Conservation (phyloP, 2,329 filamentous ascomycete genomes). For the Orbilia brochopaga region DNA sequence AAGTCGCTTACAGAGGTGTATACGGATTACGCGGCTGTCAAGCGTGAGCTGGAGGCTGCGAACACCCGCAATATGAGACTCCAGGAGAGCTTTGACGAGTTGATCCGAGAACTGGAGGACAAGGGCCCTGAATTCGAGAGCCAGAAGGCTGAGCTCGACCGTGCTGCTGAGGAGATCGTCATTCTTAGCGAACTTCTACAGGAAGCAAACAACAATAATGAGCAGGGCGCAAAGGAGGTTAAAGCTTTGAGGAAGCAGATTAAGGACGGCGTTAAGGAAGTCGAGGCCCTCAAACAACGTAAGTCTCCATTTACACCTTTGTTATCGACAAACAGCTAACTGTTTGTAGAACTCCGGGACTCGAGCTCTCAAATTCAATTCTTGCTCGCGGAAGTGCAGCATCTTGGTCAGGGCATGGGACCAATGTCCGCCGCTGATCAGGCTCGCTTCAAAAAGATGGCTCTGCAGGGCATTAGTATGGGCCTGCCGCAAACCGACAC, state of each 20-base stretch:
- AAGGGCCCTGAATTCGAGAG: conserved; percentile 89
- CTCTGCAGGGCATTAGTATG: conserved; percentile 74
- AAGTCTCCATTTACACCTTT: conserved; percentile 12
- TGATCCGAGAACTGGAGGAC: conserved; percentile 81
- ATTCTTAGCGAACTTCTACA: conserved; percentile 86
- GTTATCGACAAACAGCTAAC: conserved; percentile 11
- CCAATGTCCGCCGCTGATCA: conserved; percentile 74
- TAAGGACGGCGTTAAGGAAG: conserved; percentile 68
- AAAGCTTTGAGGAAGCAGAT: conserved; percentile 79
- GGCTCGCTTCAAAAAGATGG: conserved; percentile 76
- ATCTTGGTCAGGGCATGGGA: conserved; percentile 77
- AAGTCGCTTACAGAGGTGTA: conserved; percentile 67
- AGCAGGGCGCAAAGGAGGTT: conserved; percentile 67
- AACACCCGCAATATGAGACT: conserved; percentile 76
- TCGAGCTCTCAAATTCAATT: conserved; percentile 89
- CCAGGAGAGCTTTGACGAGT: conserved; percentile 78
- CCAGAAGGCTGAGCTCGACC: conserved; percentile 77
- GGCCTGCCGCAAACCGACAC: conserved; percentile 78
- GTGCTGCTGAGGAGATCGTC: conserved; percentile 78
- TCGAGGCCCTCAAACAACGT: conserved; percentile 77
- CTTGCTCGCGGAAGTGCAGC: conserved; percentile 83
- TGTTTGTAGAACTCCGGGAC: conserved; percentile 72
- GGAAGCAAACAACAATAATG: conserved; percentile 55
- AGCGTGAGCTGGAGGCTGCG: conserved; percentile 75
- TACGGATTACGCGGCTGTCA: conserved; percentile 65